Percentiles rank a stretch among this genome's conserved stretches.
Conservation (phyloP, 805 yeast genomes). For the Candida quercuum region DNA sequence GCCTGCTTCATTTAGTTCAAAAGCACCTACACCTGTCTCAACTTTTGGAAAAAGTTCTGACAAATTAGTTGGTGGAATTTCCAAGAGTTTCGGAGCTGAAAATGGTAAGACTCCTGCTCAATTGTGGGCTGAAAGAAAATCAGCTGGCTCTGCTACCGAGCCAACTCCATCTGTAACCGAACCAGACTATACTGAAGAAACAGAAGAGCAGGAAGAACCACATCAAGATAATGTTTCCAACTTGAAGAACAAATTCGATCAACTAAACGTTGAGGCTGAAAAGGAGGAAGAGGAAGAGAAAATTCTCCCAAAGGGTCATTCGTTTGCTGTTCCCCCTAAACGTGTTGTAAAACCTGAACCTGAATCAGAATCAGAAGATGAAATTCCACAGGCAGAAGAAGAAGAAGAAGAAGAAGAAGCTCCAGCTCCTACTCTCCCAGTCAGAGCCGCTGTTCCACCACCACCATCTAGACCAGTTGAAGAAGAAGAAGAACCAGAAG, state of each 20-base stretch:
- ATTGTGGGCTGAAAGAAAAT: constrained; percentile 83
- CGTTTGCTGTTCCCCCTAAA: constrained; percentile 2
- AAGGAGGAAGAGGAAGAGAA: constrained; percentile 21
- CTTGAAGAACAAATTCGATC: constrained; percentile 33
- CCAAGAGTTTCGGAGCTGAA: constrained; percentile 54
- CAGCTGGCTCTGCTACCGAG: constrained; percentile 21
- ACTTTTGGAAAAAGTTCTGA: constrained; percentile 22
- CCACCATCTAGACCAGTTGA: constrained; percentile 16
- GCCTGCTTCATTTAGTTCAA: constrained; percentile 22
- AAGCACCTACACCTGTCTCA: constrained; percentile 20
- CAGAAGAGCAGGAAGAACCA: constrained; percentile 19
- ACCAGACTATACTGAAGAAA: constrained; percentile 17
- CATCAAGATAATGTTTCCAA: constrained; percentile 25
- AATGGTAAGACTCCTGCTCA: constrained; percentile 93
- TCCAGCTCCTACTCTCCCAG: constrained; percentile 23
- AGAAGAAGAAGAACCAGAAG: constrained; percentile 10
- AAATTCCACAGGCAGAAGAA: constrained; percentile 19
- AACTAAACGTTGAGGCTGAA: constrained; percentile 20
- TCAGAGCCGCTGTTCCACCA: constrained; percentile 16
- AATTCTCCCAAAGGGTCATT: constrained; percentile 3
- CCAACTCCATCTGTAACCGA: constrained; percentile 24
- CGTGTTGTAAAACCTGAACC: not conserved
- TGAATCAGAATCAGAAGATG: constrained; percentile 14
- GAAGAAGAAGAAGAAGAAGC: constrained; percentile 20
- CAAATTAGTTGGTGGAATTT: constrained; percentile 52